A percentile compares a stretch with the other conserved stretches of the same genome.
Conservation (phyloP, 2,329 filamentous ascomycete species). For the Apiospora saccharicola region DNA sequence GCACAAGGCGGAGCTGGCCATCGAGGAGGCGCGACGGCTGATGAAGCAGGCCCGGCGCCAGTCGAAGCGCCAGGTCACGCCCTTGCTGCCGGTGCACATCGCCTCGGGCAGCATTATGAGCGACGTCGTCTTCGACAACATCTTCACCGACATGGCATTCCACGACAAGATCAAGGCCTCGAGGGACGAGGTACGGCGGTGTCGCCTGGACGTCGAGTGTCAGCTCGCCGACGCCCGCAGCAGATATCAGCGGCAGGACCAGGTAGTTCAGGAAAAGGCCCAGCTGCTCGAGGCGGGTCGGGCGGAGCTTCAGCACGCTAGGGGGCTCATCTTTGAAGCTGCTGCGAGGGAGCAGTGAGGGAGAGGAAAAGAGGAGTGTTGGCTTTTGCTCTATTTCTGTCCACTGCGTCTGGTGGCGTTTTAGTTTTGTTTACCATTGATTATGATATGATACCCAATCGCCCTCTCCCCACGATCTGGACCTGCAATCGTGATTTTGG, state of each 20-base stretch:
- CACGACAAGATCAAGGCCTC: conserved; percentile 59
- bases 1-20: conserved; percentile 52
- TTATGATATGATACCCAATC: background rate
- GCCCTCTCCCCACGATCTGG: background rate
- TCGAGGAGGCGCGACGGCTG: conserved; percentile 49
- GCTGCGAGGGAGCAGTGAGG: background rate
- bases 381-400: background rate
- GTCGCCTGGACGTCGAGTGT: conserved; percentile 41
- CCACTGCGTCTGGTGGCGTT: background rate
- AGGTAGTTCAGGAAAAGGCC: conserved; percentile 43
- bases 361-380: conserved; percentile 26
- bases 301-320: conserved; percentile 51
- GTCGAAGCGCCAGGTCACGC: conserved; percentile 46
- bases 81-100: conserved; percentile 51
- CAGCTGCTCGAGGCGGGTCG: conserved; percentile 44
- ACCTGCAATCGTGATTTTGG: too few species aligned
- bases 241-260: conserved; percentile 35
- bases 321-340: conserved; percentile 50
- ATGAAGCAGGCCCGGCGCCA: conserved; percentile 49
- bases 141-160: conserved; percentile 60
- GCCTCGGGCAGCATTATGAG: conserved; percentile 54
- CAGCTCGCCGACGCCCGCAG: conserved; percentile 39
- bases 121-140: conserved; percentile 63
- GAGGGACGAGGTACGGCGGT: conserved; percentile 45
- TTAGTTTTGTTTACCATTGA: background rate